A percentile compares a stretch with the other conserved stretches of the same genome.
Evolutionary conservation across 768 basidiomycete species (phyloP).

Genomic region (Lentinula boryana): DNA sequence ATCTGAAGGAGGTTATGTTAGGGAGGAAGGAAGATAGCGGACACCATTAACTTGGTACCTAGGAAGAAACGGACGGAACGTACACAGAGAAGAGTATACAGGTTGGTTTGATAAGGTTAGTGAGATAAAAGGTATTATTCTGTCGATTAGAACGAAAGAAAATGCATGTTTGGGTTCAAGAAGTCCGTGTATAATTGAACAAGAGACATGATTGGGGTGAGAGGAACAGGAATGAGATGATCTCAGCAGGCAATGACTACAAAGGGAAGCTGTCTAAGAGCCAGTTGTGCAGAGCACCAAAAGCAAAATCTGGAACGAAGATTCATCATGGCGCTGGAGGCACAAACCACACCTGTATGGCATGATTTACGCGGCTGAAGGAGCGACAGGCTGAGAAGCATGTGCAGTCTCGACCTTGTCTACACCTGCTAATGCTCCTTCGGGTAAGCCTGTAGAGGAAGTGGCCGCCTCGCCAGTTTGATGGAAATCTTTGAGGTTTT

Average conservation of each 20-base stretch:
- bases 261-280: background rate
- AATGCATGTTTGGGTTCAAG: background rate
- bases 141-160: background rate
- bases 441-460: constrained; percentile 44
- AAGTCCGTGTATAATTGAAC: background rate
- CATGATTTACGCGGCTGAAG: constrained; percentile 3
- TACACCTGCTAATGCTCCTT: constrained; percentile 67
- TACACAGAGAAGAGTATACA: background rate
- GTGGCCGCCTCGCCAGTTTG: constrained; percentile 57
- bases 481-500: constrained; percentile 58
- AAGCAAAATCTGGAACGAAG: background rate
- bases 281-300: background rate
- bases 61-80: background rate
- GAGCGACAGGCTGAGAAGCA: constrained; percentile 14
- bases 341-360: background rate
- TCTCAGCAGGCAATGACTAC: background rate
- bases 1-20: background rate
- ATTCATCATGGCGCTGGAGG: constrained; percentile 4
- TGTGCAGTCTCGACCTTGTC: constrained; percentile 26
- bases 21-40: no score
- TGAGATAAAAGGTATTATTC: background rate
- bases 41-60: background rate
- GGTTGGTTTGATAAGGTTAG: background rate
- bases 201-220: no score
- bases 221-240: background rate